A percentile compares a stretch with the other conserved stretches of the same genome.
phyloP scores from a whole-genome alignment of 2,329 filamentous ascomycete genomes.

The Sphaerulina musiva region DNA sequence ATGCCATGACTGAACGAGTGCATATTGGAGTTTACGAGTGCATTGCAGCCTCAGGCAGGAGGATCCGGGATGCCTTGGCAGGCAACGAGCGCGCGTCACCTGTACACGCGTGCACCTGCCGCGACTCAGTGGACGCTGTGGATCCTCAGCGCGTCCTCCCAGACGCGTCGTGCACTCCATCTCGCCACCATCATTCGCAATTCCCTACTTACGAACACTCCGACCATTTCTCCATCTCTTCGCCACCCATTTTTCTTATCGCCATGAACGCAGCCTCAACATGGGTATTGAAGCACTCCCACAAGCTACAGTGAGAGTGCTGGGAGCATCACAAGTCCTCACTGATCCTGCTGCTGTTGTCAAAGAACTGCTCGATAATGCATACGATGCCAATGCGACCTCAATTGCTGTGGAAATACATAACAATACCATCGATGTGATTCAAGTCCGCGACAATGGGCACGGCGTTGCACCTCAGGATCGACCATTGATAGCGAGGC shows the following conservation, averaged over 20 bases:
- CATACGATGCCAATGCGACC: slow-evolving; percentile 64
- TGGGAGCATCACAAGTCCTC: slow-evolving; percentile 57
- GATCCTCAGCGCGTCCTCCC: not conserved
- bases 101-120: too few relatives aligned
- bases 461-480: slow-evolving; percentile 60
- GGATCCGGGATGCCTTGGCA: too few relatives aligned
- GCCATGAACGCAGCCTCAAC: not conserved
- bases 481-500: slow-evolving; percentile 55
- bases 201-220: too few relatives aligned
- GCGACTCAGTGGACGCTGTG: not conserved
- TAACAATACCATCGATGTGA: slow-evolving; percentile 58
- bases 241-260: not conserved
- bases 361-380: slow-evolving; percentile 73
- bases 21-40: too few relatives aligned
- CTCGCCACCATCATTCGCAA: too few relatives aligned
- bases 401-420: slow-evolving; percentile 60
- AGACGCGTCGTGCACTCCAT: too few relatives aligned
- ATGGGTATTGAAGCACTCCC: slow-evolving; percentile 42
- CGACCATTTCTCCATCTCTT: not conserved
- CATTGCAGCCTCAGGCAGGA: too few relatives aligned
- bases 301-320: slow-evolving; percentile 43
- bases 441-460: slow-evolving; percentile 70
- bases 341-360: slow-evolving; percentile 56
- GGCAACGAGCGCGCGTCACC: too few relatives aligned
- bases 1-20: too few relatives aligned